Evolutionary conservation across 768 basidiomycete species (phyloP).

Genomic region (Pseudohyphozyma bogoriensis): DNA sequence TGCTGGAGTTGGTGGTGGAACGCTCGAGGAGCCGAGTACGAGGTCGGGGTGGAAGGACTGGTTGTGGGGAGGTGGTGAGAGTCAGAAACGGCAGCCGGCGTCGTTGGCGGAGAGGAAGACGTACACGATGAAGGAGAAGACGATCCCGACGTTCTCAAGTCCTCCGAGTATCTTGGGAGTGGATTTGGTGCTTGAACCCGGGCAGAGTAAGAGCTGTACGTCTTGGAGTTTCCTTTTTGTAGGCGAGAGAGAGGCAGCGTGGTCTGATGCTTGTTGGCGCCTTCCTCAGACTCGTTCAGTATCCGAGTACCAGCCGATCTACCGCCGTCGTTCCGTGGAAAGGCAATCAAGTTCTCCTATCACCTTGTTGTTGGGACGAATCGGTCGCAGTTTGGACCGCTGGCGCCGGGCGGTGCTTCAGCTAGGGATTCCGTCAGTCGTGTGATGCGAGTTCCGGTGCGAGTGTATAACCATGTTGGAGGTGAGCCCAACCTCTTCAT

Average conservation of each 20-base stretch:
- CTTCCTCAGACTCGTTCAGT: slow-evolving; percentile 62
- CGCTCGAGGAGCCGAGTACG: slow-evolving; percentile 24
- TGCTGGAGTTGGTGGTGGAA: slow-evolving; percentile 26
- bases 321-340: slow-evolving; percentile 84
- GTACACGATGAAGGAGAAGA: slow-evolving; percentile 38
- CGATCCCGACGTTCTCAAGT: slow-evolving; percentile 71
- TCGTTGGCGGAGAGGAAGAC: slow-evolving; percentile 41
- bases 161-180: slow-evolving; percentile 82
- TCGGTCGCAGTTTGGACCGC: slow-evolving; percentile 22
- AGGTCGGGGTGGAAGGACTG: slow-evolving; percentile 21
- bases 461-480: slow-evolving; percentile 77
- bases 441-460: slow-evolving; percentile 82
- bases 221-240: slow-evolving; percentile 25
- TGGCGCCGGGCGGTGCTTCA: slow-evolving; percentile 23
- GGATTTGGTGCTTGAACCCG: slow-evolving; percentile 69
- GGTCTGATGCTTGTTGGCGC: background rate
- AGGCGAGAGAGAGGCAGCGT: no score
- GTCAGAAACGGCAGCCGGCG: slow-evolving; percentile 35
- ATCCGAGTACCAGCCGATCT: slow-evolving; percentile 63
- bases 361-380: slow-evolving; percentile 79
- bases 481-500: slow-evolving; percentile 44
- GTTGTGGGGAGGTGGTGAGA: slow-evolving; percentile 34
- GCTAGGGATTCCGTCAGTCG: slow-evolving; percentile 51
- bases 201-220: slow-evolving; percentile 73
- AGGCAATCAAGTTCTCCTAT: slow-evolving; percentile 74